Base-by-base conservation (phyloP, 345 rosid genomes). In the Linum trigynum region DNA sequence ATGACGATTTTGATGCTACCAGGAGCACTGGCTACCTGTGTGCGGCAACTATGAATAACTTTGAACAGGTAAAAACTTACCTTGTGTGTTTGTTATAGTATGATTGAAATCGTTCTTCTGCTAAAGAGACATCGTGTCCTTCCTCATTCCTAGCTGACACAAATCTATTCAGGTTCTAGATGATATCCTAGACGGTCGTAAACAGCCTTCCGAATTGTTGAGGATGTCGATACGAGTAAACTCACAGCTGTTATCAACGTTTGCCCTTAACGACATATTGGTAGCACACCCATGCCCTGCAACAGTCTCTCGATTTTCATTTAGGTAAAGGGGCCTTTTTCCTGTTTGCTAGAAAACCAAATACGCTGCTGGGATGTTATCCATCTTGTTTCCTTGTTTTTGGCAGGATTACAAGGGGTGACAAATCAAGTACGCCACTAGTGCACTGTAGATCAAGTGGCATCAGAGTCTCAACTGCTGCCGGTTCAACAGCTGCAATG, bases 401-500 rank as follows among this genome's bases (percentile, higher is more conserved):
- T 67, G 7, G 50, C 76, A 90, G 98, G 83, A 80, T 86, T 55
- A 73, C 75, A 67, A 78, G 60, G 59, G 79, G 78, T 45, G 73
- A 80, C 11, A 69, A 81, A 71, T 69, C 75, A 23, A 61, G 67
- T 72, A 64, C 76, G 5, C 80, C 81, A 39, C 62, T 82, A 57
- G 82, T 83, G 68, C 84, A 86, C 78, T 78, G 96, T 59, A 82
- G 92, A 65, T 86, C 98, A 62, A 90, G 98, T 62, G 98, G 98
- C 69, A 79, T 92, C 40, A 84, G 96, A 84, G 81, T 88, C 62
- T 92, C 95, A 51, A 86, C 90, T 43, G 89, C 97, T 11, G 86
- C 89, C 62, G 98, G 97, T 58, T 88, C 96, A 55, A 88, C 98
- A 0, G 95, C 95, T 5, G 96, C 98, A 66, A 92, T 88, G 95